Evolutionary conservation across 768 basidiomycete species (phyloP).

Genomic region (Xerocomus brunneocitrinus): DNA sequence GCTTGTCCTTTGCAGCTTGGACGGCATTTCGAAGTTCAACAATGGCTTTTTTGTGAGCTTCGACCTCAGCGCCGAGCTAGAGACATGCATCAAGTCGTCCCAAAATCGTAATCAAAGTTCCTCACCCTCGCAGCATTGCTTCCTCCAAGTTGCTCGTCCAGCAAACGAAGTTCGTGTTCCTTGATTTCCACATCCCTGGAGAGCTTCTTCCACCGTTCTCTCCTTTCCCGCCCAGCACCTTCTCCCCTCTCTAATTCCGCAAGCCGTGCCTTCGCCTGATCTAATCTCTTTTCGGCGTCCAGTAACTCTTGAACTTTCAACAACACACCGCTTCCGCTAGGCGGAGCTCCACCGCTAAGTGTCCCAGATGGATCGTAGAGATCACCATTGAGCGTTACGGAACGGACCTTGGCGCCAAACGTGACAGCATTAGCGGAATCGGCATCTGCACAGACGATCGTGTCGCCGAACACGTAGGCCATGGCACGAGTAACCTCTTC

Average conservation of each 20-base stretch:
- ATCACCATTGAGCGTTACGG: conserved; percentile 92
- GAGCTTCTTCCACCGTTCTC: conserved; percentile 58
- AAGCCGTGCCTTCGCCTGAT: conserved; percentile 45
- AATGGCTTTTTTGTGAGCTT: conserved; percentile 62
- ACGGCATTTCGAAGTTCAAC: conserved; percentile 52
- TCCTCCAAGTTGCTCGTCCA: conserved; percentile 80
- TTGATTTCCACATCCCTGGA: conserved; percentile 80
- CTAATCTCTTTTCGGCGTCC: conserved; percentile 57
- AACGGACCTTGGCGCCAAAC: conserved; percentile 66
- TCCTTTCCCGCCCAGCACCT: conserved; percentile 42
- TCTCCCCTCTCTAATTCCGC: conserved; percentile 53
- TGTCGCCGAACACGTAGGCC: conserved; percentile 90
- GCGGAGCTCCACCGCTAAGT: conserved; percentile 86
- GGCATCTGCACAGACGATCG: conserved; percentile 86
- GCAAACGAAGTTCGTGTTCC: conserved; percentile 75
- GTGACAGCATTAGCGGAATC: conserved; percentile 85
- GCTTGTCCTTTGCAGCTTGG: conserved; percentile 67
- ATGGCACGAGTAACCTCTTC: conserved; percentile 84
- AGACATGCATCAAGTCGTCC: not conserved
- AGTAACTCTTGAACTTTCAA: conserved; percentile 81
- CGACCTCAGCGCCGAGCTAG: conserved; percentile 82
- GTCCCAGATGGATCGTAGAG: conserved; percentile 96
- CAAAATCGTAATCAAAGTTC: not conserved
- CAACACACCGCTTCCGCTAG: conserved; percentile 67
- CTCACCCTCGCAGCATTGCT: conserved; percentile 84